These are phyloP conservation scores for Colletotrichum liaoningense DNA, from an alignment of 2,329 filamentous ascomycete species.

Conservation along the genomic window DNA sequence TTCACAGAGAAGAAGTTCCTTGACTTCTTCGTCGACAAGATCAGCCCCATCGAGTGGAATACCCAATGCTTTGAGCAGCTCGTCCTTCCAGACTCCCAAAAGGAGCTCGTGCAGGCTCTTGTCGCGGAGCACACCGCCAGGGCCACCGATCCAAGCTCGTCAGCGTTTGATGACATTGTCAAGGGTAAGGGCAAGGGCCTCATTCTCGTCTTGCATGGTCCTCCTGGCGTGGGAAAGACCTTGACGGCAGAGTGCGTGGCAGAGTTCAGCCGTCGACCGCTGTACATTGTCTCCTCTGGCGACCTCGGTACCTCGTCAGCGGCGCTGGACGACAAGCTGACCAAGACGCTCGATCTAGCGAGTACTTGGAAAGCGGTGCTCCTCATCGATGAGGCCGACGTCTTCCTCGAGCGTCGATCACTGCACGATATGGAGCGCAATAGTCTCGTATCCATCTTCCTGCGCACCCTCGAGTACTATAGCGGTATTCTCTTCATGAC, in stretches of 20 bases:
- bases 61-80: slow-evolving; percentile 59
- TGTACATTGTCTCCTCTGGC: slow-evolving; percentile 69
- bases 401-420: slow-evolving; percentile 85
- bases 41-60: slow-evolving; percentile 60
- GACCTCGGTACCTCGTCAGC: slow-evolving; percentile 76
- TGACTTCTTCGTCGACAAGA: slow-evolving; percentile 59
- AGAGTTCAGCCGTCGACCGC: slow-evolving; percentile 59
- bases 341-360: slow-evolving; percentile 85
- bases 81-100: slow-evolving; percentile 60
- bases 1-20: slow-evolving; percentile 60
- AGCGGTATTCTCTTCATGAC: slow-evolving; percentile 62
- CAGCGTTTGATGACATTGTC: slow-evolving; percentile 63
- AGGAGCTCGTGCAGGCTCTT: slow-evolving; percentile 62
- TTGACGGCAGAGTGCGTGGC: slow-evolving; percentile 62
- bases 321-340: slow-evolving; percentile 74
- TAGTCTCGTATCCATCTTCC: slow-evolving; percentile 78
- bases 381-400: slow-evolving; percentile 87
- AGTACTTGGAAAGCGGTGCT: slow-evolving; percentile 89
- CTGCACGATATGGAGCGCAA: slow-evolving; percentile 88
- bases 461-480: slow-evolving; percentile 64
- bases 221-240: slow-evolving; percentile 63
- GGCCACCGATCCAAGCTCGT: slow-evolving; percentile 67
- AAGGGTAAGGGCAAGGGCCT: slow-evolving; percentile 54
- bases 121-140: slow-evolving; percentile 69
- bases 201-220: slow-evolving; percentile 60